Base-by-base conservation (phyloP, 805 yeast genomes). In the Debaryomyces hansenii region DNA sequence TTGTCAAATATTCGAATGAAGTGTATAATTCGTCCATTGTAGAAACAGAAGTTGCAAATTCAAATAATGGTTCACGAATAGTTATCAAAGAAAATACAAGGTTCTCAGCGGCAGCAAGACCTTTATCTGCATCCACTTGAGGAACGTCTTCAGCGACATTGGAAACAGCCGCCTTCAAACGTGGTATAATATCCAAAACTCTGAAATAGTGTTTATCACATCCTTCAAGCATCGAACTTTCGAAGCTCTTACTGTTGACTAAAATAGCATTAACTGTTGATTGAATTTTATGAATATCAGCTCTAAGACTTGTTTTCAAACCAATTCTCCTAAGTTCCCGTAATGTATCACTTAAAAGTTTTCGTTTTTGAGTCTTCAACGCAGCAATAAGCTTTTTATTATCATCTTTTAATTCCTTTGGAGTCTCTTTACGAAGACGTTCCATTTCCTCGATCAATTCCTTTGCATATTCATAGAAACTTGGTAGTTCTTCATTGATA, bases 251-350 rank as follows among this genome's bases (percentile, higher is more conserved):
- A 5, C 84, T 65, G 28, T 74, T 72, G 0, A 87, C 78, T 35
- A 94, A 64, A 10, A 92, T 75, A 15, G 77, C 62, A 37, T 84
- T 84, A 5, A 87, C 79, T 1, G 87, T 77, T 0, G 80, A 70
- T 62, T 88, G 89, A 3, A 77, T 66, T 20, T 75, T 76, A 43
- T 80, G 78, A n/a, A 84, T 79, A 50, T 87, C 90, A 5, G 84
- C 75, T 47, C 85, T 82, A 31, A 84, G 74, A 20, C 79, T 79
- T 3, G 83, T 70, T 54, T 82, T 85, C 53, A 94, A 65, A 1
- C 99, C 99, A 59, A 88, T 80, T 47, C 83, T 70, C 59, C 82
- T 79, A 44, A 92, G 68, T 53, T 88, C 94, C 51, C 83, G 82
- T 49, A 94, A 66, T 0, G 90, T 79, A 47, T 84, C 89, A 66